A percentile compares a stretch with the other conserved stretches of the same genome.
phyloP scores from a whole-genome alignment of 2,329 filamentous ascomycete species.

The Mycogone perniciosa region DNA sequence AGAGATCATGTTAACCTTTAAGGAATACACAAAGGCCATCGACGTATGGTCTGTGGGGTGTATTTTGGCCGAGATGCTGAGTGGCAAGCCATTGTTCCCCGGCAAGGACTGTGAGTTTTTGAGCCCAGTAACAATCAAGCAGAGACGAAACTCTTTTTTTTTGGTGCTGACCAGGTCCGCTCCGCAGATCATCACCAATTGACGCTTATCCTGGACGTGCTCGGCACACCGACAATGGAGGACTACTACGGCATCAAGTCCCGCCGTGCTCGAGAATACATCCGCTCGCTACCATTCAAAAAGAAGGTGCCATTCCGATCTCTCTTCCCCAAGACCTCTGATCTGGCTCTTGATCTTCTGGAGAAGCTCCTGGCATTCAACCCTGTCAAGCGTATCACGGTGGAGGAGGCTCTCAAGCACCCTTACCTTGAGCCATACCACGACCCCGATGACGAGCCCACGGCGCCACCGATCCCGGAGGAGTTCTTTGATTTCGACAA shows the following conservation, averaged over 20 bases:
- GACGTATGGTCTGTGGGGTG: conserved; percentile 99
- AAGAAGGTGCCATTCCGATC: conserved; percentile 98
- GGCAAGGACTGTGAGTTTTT: conserved; percentile 85
- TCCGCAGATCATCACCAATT: conserved; percentile 86
- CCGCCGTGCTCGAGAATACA: conserved; percentile 92
- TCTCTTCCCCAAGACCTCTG: conserved; percentile 99
- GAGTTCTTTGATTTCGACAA: conserved; percentile 99
- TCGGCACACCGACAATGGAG: conserved; percentile 98
- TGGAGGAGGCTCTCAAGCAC: conserved; percentile 94
- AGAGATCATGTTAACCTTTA: conserved; percentile 99
- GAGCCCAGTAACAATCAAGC: background rate
- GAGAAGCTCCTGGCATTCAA: conserved; percentile 98
- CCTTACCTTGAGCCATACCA: conserved; percentile 98
- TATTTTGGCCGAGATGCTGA: conserved; percentile 97
- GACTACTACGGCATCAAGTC: conserved; percentile 99
- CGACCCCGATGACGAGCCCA: conserved; percentile 96
- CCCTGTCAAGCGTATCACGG: conserved; percentile 95
- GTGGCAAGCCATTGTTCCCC: conserved; percentile 94
- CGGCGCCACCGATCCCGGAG: conserved; percentile 90
- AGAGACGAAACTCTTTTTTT: background rate
- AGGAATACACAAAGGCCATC: conserved; percentile 99
- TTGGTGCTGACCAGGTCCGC: background rate
- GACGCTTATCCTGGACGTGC: conserved; percentile 92
- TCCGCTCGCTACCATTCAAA: conserved; percentile 96
- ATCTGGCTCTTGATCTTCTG: conserved; percentile 84